Base-by-base conservation (phyloP, 2,329 filamentous ascomycete genomes). In the Beauveria asiatica region DNA sequence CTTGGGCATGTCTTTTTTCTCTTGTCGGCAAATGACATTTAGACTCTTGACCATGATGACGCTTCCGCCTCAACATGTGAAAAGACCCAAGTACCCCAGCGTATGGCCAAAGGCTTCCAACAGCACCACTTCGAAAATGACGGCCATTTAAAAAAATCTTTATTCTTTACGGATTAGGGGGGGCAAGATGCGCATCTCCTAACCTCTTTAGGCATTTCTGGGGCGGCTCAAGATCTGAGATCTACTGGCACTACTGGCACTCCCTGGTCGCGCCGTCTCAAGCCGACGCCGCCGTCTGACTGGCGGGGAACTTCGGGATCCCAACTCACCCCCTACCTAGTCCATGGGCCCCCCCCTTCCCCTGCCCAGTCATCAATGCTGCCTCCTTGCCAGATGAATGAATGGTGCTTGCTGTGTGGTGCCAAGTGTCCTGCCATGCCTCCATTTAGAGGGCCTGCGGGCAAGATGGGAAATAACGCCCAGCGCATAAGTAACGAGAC, bases 171-270 rank as follows among this genome's bases (percentile, higher is more conserved):
- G 30, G 27, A 13, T 44, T 30, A 16, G 27, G 27, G 19, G 54
- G 44, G 19, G 44, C 27, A n/a, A 19, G 44, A 50, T 41, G 56
- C 16, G 39, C 48, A 42, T 11, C 37, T 41, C 23, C 69, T 71
- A 71, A 63, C 65, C 64, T 54, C 17, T 63, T 70, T 57, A 33
- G 66, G 70, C 61, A 67, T 67, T 72, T 67, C 70, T 68, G 69
- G 65, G 67, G 51, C 57, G 57, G 48, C 48, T 49, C 48, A 53
- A 58, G 67, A 71, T 71, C 69, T 71, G 61, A 71, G 69, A 71
- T 71, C 69, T 69, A 65, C 66, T 66, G 44, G 61, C 67, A 67
- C 69, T 58, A 58, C 67, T 70, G 69, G 62, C 67, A 57, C 54
- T 49, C 54, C 54, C 54, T 49, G 44, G 54, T 57, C 54, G 54